Evolutionary conservation across 2,329 filamentous ascomycete species (phyloP).

Genomic region (Macroventuria anomochaeta): DNA sequence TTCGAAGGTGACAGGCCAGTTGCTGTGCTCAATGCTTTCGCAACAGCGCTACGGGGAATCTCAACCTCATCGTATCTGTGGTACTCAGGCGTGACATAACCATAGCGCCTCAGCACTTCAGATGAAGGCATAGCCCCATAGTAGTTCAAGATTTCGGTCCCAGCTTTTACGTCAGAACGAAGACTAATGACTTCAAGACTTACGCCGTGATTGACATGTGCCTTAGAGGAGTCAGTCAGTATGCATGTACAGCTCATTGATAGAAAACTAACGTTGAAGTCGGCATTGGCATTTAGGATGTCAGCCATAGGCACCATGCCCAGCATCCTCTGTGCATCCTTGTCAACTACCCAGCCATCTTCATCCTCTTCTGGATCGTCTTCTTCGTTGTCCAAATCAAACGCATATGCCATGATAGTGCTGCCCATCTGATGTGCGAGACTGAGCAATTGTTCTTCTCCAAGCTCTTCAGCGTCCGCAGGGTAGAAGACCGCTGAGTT

Average conservation of each 20-base stretch:
- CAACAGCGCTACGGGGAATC: conserved; percentile 23
- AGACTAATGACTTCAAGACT: conserved; percentile 24
- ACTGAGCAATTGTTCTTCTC: conserved; percentile 22
- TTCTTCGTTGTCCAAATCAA: conserved; percentile 28
- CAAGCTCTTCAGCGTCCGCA: neutral
- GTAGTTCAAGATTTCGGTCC: conserved; percentile 32
- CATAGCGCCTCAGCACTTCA: conserved; percentile 31
- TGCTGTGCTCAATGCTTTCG: conserved; percentile 9
- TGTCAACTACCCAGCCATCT: conserved; percentile 35
- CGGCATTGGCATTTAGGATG: conserved; percentile 32
- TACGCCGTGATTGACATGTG: conserved; percentile 34
- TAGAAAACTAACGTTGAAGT: conserved; percentile 26
- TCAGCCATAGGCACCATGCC: conserved; percentile 39
- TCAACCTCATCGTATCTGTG: conserved; percentile 30
- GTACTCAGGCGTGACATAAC: conserved; percentile 31
- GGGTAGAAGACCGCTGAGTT: conserved; percentile 22
- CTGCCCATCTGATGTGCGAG: conserved; percentile 34
- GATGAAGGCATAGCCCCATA: conserved; percentile 33
- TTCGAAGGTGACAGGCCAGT: conserved; percentile 12
- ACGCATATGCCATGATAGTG: conserved; percentile 34
- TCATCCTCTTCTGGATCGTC: conserved; percentile 29
- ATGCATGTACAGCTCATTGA: too few species aligned
- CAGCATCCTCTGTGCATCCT: conserved; percentile 28
- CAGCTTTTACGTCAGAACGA: conserved; percentile 20
- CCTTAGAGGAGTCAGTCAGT: conserved; percentile 5